A percentile compares a stretch with the other conserved stretches of the same genome.
phyloP scores from a whole-genome alignment of 805 yeast genomes.

The Lipomyces oligophaga region DNA sequence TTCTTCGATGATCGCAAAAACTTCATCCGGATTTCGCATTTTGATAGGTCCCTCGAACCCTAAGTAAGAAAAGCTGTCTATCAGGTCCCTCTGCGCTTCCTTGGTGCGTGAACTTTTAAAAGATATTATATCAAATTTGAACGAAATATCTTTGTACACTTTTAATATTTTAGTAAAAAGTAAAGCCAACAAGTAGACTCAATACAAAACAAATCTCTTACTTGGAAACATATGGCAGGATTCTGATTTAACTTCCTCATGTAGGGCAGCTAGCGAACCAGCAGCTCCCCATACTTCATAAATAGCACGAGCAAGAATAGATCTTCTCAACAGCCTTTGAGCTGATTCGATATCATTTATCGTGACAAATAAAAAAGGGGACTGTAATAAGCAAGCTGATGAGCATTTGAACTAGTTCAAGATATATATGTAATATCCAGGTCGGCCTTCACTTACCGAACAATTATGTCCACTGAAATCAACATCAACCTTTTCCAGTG shows the following conservation, averaged over 20 bases:
- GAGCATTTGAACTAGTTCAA: neutral
- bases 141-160: slow-evolving; percentile 48
- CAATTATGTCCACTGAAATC: slow-evolving; percentile 60
- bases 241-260: slow-evolving; percentile 45
- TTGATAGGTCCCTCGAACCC: slow-evolving; percentile 72
- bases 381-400: slow-evolving; percentile 21
- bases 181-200: slow-evolving; percentile 2
- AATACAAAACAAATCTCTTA: slow-evolving; percentile 25
- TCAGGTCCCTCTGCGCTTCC: slow-evolving; percentile 52
- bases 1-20: slow-evolving; percentile 71
- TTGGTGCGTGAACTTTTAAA: slow-evolving; percentile 64
- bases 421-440: neutral
- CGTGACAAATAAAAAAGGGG: slow-evolving; percentile 70
- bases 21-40: slow-evolving; percentile 71
- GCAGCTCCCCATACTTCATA: slow-evolving; percentile 87
- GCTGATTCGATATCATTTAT: slow-evolving; percentile 70
- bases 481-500: slow-evolving; percentile 50
- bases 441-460: slow-evolving; percentile 34
- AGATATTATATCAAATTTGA: slow-evolving; percentile 78
- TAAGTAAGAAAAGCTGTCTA: slow-evolving; percentile 68
- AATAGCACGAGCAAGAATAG: slow-evolving; percentile 67
- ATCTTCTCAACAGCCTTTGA: slow-evolving; percentile 54
- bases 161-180: neutral
- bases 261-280: slow-evolving; percentile 51
- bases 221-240: slow-evolving; percentile 2